phyloP scores from a whole-genome alignment of 2,329 filamentous ascomycete genomes.

The Penicillium brevicompactum region DNA sequence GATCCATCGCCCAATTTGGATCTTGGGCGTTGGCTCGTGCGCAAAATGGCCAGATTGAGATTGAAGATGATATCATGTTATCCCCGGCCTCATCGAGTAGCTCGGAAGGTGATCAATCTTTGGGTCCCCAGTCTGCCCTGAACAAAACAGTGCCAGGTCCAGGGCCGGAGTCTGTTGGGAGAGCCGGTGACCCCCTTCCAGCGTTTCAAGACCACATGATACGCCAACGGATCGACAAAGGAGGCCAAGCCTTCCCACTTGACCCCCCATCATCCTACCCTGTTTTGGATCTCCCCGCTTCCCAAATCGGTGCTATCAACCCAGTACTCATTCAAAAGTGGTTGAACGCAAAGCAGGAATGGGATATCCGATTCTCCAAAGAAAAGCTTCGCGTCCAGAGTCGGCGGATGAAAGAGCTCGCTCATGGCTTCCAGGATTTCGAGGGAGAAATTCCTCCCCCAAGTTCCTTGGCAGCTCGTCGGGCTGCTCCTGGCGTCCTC shows the following conservation, averaged over 20 bases:
- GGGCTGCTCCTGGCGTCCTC: conserved; percentile 41
- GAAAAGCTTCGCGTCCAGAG: conserved; percentile 73
- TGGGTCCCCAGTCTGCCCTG: conserved; percentile 1
- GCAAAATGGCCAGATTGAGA: conserved; percentile 77
- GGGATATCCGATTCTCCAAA: conserved; percentile 71
- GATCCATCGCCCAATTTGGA: conserved; percentile 87
- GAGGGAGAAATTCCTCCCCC: conserved; percentile 79
- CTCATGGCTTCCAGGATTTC: conserved; percentile 70
- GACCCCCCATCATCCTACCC: conserved; percentile 65
- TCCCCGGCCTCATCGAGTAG: conserved; percentile 69
- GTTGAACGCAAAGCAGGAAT: conserved; percentile 72
- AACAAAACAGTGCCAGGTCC: conserved; percentile 11
- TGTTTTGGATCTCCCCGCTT: conserved; percentile 64
- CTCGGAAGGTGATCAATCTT: conserved; percentile 20
- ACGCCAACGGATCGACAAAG: conserved; percentile 77
- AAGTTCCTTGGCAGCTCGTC: conserved; percentile 75
- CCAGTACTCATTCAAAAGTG: conserved; percentile 78
- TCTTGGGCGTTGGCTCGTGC: conserved; percentile 86
- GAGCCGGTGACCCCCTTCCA: conserved; percentile 80
- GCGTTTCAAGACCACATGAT: conserved; percentile 86
- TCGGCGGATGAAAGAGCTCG: conserved; percentile 71
- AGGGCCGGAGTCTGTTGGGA: conserved; percentile 63
- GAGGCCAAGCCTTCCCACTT: conserved; percentile 73
- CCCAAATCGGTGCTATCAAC: conserved; percentile 77
- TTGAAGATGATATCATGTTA: conserved; percentile 74